Base-by-base conservation (phyloP, 371 early-diverging fungal genomes). In the Zopfochytrium polystomum region DNA sequence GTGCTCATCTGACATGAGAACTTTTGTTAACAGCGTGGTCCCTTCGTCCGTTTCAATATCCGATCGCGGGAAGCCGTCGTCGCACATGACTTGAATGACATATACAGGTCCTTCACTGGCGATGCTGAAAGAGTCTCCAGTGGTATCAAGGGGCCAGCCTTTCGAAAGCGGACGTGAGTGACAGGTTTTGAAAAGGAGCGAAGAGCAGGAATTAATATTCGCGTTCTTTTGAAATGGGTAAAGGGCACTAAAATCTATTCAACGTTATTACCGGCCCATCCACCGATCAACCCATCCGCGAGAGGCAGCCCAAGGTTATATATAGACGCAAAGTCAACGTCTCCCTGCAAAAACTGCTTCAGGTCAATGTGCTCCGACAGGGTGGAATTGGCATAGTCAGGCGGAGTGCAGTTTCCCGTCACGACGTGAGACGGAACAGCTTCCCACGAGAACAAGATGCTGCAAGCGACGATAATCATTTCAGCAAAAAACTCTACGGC, bases 301-400 rank as follows among this genome's bases (percentile, higher is more conserved):
- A 48, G 48, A 48, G 48, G 23, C 7, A 48, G 48, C 48, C 48
- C 48, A 48, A 22, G 22, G 27, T 48, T 48, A 22, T 48, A 7
- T 9, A 48, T 22, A 48, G 23, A 11, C 7, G 23, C 18, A 26
- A 48, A 26, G 25, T 63, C 56, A n/a, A 60, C 33, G 30, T 65
- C 65, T 3, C 68, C 68, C 50, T 64, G 61, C 9, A 68, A 23
- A 42, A 34, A 68, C 20, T 64, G 26, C 6, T 18, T 5, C 5
- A 52, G 18, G 15, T 63, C 63, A 20, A 62, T 62, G 26, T 51
- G 47, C 13, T 11, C 9, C 22, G 62, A 55, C 23, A 62, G 25
- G 2, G 27, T 54, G 2, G 33, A 15, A 15, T 47, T 31, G 7
- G n/a, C 20, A 29, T 62, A 62, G 1, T 2, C 34, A 0, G 62